Evolutionary conservation across 768 basidiomycete genomes (phyloP).

Genomic region (Russula foetens): DNA sequence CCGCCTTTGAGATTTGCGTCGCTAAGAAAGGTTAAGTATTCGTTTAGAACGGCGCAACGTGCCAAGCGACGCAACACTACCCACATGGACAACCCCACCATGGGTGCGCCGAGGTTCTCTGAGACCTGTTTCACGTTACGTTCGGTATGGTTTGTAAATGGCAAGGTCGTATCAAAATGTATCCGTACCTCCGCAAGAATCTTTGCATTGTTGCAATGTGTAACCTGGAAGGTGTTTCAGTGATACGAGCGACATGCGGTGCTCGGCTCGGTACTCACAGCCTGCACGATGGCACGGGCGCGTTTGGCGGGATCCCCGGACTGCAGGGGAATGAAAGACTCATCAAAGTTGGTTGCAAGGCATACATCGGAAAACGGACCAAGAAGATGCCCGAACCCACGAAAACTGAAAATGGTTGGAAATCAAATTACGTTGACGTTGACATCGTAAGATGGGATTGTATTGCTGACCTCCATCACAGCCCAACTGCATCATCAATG

Average conservation of each 20-base stretch:
- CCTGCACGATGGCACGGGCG: slow-evolving; percentile 93
- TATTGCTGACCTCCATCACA: slow-evolving; percentile 78
- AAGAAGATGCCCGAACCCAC: slow-evolving; percentile 98
- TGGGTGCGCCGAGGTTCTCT: slow-evolving; percentile 79
- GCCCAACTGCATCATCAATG: slow-evolving; percentile 97
- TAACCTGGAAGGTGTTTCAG: slow-evolving; percentile 44
- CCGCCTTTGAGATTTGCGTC: slow-evolving; percentile 65
- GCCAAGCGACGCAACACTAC: slow-evolving; percentile 24
- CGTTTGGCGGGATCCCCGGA: slow-evolving; percentile 91
- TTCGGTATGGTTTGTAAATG: not conserved
- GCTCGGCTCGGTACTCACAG: slow-evolving; percentile 39
- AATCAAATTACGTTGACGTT: slow-evolving; percentile 1
- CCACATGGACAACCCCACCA: slow-evolving; percentile 89
- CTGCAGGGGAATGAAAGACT: slow-evolving; percentile 29
- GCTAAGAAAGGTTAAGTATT: slow-evolving; percentile 29
- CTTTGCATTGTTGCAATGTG: slow-evolving; percentile 93
- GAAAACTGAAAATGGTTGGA: slow-evolving; percentile 56
- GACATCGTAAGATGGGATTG: not conserved
- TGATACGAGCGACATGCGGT: slow-evolving; percentile 3
- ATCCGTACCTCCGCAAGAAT: slow-evolving; percentile 71
- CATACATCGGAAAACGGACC: slow-evolving; percentile 35
- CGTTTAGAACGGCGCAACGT: not conserved
- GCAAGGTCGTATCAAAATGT: not conserved
- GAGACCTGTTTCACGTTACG: slow-evolving; percentile 44
- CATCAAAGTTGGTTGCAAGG: not conserved